Conservation (phyloP, 257 asterid genomes). For the Eucommia ulmoides region DNA sequence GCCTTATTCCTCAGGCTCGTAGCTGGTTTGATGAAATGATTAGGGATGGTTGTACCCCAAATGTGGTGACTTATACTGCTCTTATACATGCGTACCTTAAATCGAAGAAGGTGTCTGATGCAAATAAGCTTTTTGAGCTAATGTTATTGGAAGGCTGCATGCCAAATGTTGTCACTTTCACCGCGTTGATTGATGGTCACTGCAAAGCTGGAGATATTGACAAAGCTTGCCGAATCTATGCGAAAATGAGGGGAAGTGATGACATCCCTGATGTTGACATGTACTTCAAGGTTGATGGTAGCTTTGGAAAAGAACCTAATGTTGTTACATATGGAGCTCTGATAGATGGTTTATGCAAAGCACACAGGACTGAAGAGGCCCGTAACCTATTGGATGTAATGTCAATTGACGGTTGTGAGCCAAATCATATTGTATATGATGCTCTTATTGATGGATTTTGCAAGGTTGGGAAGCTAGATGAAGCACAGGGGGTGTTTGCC, state of each 20-base stretch:
- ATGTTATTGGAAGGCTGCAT: constrained; percentile 67
- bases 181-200: constrained; percentile 87
- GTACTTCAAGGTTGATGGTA: constrained; percentile 46
- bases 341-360: constrained; percentile 91
- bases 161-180: constrained; percentile 76
- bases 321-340: constrained; percentile 79
- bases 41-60: constrained; percentile 63
- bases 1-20: constrained; percentile 79
- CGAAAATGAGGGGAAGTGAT: constrained; percentile 58
- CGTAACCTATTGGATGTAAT: constrained; percentile 60
- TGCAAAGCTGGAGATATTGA: constrained; percentile 80
- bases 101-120: constrained; percentile 54
- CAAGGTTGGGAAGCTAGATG: constrained; percentile 84
- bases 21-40: constrained; percentile 79
- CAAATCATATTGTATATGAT: constrained; percentile 71
- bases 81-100: constrained; percentile 87
- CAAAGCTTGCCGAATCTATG: constrained; percentile 74
- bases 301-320: constrained; percentile 43
- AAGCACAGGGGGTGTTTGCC: constrained; percentile 74
- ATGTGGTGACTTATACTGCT: constrained; percentile 81
- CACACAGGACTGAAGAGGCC: constrained; percentile 72
- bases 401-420: constrained; percentile 52
- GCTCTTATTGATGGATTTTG: constrained; percentile 93
- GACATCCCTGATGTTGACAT: constrained; percentile 38
- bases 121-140: constrained; percentile 62